Evolutionary conservation across 2,329 filamentous ascomycete species (phyloP).

Genomic region (Calonectria ilicicola): DNA sequence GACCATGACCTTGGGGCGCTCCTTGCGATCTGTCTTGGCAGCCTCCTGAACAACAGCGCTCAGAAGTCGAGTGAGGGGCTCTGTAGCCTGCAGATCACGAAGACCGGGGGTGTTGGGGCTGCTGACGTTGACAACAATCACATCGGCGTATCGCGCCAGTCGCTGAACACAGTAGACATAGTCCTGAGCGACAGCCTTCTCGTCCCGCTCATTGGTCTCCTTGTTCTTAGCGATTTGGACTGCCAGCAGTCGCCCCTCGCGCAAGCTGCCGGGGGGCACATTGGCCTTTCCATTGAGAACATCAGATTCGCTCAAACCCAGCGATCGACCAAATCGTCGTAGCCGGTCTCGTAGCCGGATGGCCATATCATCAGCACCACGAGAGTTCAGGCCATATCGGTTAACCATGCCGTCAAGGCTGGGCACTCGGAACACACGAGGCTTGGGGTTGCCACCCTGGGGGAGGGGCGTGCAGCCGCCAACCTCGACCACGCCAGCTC

Average conservation of each 20-base stretch:
- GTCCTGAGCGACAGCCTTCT: conserved; percentile 81
- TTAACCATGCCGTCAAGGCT: conserved; percentile 92
- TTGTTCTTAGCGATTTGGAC: conserved; percentile 99
- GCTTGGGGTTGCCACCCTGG: conserved; percentile 88
- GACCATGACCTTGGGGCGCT: conserved; percentile 84
- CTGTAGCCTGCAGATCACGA: conserved; percentile 85
- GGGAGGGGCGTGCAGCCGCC: conserved; percentile 90
- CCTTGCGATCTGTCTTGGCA: conserved; percentile 73
- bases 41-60: conserved; percentile 86
- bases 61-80: conserved; percentile 84
- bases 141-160: conserved; percentile 89
- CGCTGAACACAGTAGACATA: conserved; percentile 92
- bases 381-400: conserved; percentile 93
- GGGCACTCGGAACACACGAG: conserved; percentile 88
- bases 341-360: conserved; percentile 82
- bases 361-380: conserved; percentile 89
- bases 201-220: conserved; percentile 84
- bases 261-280: conserved; percentile 86
- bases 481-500: conserved; percentile 89
- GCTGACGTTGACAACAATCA: conserved; percentile 98
- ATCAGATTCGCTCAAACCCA: conserved; percentile 77
- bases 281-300: conserved; percentile 82
- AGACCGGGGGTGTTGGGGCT: conserved; percentile 96
- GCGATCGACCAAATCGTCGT: conserved; percentile 77
- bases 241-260: conserved; percentile 80